Base-by-base conservation (phyloP, 805 yeast genomes). In the Saccharomycopsis lassenensis region DNA sequence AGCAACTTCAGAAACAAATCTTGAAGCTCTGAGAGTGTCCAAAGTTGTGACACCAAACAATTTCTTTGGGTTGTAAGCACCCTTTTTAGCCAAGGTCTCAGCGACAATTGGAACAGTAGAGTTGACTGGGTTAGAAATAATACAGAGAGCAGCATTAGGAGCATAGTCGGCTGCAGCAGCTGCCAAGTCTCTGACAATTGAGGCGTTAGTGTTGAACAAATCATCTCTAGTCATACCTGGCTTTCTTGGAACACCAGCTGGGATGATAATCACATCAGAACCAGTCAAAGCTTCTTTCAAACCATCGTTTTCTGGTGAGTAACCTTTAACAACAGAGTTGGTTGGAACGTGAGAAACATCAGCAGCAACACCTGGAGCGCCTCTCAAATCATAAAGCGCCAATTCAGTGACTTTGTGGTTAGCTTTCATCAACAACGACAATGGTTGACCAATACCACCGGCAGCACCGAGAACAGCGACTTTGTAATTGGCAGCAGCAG, bases 201-300 rank as follows among this genome's bases (percentile, higher is more conserved):
- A 77, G 27, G 89, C 91, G 54, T 80, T 80, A 62, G 84, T 78
- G 64, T 76, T 75, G 71, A 80, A 80, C 57, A 80, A 67, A 58
- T 80, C 91, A 58, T 79, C 89, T 63, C 91, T 72, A 49, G 89
- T 76, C 89, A 80, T 80, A 52, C 91, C 91, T 46, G 87, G 87
- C 61, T 80, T 80, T 67, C 91, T 74, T 58, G 91, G 89, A 42
- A 80, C 85, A 64, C 91, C 91, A 30, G 91, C 91, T 49, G 89
- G 87, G 57, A 87, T 83, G 41, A 87, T 72, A 36, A 87, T 87
- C 43, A 87, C 77, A 51, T 86, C 93, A 35, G 95, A 73, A 33
- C 77, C 86, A 35, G 69, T 63, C 50, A 87, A 64, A 14, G 95
- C 94, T 39, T 62, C 64, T 42, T 68, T 63, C 46, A 85, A 63